Evolutionary conservation across 495 filamentous ascomycete species (phyloP), one percentile per base, ranked within the genome.

Genomic region (Daldinia grandis): DNA sequence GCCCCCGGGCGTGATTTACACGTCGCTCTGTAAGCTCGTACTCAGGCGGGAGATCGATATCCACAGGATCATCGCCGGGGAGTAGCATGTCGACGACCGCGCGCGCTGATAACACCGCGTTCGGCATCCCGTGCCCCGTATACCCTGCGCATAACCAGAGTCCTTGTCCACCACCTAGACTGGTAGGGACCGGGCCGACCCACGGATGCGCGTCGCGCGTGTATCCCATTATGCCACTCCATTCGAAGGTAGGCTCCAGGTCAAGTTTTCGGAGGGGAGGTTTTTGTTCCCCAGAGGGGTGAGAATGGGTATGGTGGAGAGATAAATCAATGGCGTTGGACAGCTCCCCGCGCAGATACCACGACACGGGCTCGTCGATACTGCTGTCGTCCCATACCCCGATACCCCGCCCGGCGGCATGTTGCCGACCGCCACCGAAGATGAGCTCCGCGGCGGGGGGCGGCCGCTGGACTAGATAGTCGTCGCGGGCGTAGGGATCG

Each of bases 151-250:
- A 84, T 5, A 92, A 3, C 53, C 53, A 28, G 15, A 31, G 53
- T 19, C 53, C 62, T 66, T 62, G 49, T 71, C 71, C 66, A 1
- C 81, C 72, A 24, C 77, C 77, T 14, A 83, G 65, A 3, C 78
- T 76, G 15, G 80, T 76, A 0, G 83, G 87, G 27, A 89, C 88
- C 24, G 76, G 78, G 0, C 88, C 88, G 17, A 92, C 91, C 88
- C 84, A 94, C 0, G 93, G 91, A 21, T 86, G 78, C 0, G 84
- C 80, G 73, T 95, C 93, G 0, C 88, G 78, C 30, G 83, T 88
- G 75, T 90, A 95, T 0, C 89, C 92, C 93, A 94, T 95, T 61
- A 92, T 91, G 0, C 93, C 93, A 0, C 89, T 91, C 93, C 93
- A 97, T 74, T 92, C 85, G 65, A 82, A 81, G 37, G 83, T 83